Conservation (phyloP, 2,329 filamentous ascomycete species). For the Huntiella savannae region DNA sequence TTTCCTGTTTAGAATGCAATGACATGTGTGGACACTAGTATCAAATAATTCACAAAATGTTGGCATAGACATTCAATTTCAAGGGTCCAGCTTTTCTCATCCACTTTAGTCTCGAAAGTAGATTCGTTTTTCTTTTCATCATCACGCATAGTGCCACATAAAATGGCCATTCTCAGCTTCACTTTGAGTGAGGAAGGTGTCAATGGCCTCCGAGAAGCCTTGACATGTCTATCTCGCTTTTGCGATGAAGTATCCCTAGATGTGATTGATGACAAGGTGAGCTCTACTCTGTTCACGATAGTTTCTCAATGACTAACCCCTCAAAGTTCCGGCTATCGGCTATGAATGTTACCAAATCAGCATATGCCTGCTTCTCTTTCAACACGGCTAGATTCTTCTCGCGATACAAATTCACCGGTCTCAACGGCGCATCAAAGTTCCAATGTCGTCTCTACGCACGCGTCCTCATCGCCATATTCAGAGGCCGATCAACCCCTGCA, state of each 20-base stretch:
- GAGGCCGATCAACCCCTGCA: slow-evolving; percentile 42
- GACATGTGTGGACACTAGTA: too few species aligned
- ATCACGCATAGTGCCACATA: background rate
- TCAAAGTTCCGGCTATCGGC: slow-evolving; percentile 51
- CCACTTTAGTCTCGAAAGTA: too few species aligned
- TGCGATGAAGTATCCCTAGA: slow-evolving; percentile 63
- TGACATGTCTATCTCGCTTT: slow-evolving; percentile 60
- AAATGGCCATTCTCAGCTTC: slow-evolving; percentile 49
- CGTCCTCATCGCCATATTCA: slow-evolving; percentile 50
- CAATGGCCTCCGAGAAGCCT: slow-evolving; percentile 48
- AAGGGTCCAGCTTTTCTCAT: too few species aligned
- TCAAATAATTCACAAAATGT: too few species aligned
- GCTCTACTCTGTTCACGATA: slow-evolving; percentile 50
- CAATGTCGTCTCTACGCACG: slow-evolving; percentile 49
- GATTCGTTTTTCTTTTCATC: too few species aligned
- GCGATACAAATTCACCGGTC: slow-evolving; percentile 46
- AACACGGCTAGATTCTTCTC: slow-evolving; percentile 52
- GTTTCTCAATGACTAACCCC: slow-evolving; percentile 34
- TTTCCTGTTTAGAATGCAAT: too few species aligned
- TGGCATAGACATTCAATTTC: too few species aligned
- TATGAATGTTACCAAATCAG: slow-evolving; percentile 63
- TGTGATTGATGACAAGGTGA: slow-evolving; percentile 46
- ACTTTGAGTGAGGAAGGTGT: slow-evolving; percentile 57
- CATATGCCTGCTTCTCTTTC: slow-evolving; percentile 55
- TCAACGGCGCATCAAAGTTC: slow-evolving; percentile 34